Percentiles rank a stretch among this genome's conserved stretches.
Evolutionary conservation across 192 early-diverging fungal species (phyloP).

Genomic region (Lobulomyces angularis): DNA sequence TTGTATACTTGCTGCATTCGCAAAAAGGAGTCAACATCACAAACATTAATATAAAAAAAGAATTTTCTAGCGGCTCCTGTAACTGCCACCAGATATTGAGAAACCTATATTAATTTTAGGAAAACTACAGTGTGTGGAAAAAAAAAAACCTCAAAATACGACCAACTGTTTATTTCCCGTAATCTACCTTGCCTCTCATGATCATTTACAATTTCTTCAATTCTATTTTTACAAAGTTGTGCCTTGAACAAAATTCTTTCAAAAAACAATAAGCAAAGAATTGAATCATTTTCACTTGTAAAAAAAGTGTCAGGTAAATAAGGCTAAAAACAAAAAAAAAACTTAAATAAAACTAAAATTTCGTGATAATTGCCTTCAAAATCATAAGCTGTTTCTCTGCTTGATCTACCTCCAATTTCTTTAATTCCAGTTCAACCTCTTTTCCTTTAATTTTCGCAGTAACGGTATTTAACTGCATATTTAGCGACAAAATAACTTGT

Average conservation of each 20-base stretch:
- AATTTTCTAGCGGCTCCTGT: no score
- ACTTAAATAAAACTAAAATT: conserved; percentile 3
- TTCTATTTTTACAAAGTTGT: no score
- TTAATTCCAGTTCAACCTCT: conserved; percentile 80
- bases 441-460: conserved; percentile 22
- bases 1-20: no score
- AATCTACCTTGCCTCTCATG: no score
- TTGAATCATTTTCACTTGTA: conserved; percentile 62
- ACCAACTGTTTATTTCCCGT: no score
- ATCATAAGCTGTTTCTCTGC: conserved; percentile 48
- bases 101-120: no score
- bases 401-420: conserved; percentile 74
- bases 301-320: conserved; percentile 81
- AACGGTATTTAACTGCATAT: conserved; percentile 36
- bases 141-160: no score
- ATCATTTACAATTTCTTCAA: no score
- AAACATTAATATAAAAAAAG: no score
- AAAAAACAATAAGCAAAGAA: conserved; percentile 61
- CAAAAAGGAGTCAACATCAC: no score
- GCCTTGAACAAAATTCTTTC: conserved; percentile 74
- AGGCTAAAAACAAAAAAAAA: conserved; percentile 29
- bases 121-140: no score
- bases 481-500: conserved; percentile 70
- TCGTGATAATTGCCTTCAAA: neutral
- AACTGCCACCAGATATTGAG: no score